phyloP scores from a whole-genome alignment of 1,139 yeast species.

The Wickerhamomyces sp. region DNA sequence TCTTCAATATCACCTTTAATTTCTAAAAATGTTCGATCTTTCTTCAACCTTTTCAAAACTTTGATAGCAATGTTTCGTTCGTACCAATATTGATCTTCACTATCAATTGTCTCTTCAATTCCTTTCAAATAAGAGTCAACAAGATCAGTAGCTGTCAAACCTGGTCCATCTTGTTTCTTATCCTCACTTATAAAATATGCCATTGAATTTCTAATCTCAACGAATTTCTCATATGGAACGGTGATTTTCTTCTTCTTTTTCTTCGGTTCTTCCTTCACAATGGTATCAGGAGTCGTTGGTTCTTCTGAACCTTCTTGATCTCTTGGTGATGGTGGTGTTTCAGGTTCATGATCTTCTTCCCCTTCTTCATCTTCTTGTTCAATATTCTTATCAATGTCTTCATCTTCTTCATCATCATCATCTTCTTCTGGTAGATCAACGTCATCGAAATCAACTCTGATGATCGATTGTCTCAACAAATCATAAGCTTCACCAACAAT shows the following conservation, averaged over 20 bases:
- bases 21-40: constrained; percentile 81
- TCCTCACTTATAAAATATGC: constrained; percentile 64
- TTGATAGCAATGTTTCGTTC: constrained; percentile 73
- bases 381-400: constrained; percentile 9
- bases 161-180: constrained; percentile 45
- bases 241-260: constrained; percentile 36
- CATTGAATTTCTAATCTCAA: constrained; percentile 74
- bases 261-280: constrained; percentile 5
- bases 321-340: constrained; percentile 10
- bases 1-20: constrained; percentile 50
- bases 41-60: constrained; percentile 78
- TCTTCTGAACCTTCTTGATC: constrained; percentile 6
- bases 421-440: constrained; percentile 75
- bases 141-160: constrained; percentile 65
- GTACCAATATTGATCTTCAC: constrained; percentile 65
- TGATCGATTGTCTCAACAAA: constrained; percentile 82
- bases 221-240: constrained; percentile 82
- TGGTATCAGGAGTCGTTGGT: constrained; percentile 8
- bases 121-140: constrained; percentile 78
- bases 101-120: constrained; percentile 63
- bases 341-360: too few species aligned
- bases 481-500: constrained; percentile 95
- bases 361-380: constrained; percentile 7
- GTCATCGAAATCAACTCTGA: constrained; percentile 93
- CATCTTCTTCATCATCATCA: constrained; percentile 28